phyloP scores from a whole-genome alignment of 2,329 filamentous ascomycete species.

The Paradendryphiella salina region DNA sequence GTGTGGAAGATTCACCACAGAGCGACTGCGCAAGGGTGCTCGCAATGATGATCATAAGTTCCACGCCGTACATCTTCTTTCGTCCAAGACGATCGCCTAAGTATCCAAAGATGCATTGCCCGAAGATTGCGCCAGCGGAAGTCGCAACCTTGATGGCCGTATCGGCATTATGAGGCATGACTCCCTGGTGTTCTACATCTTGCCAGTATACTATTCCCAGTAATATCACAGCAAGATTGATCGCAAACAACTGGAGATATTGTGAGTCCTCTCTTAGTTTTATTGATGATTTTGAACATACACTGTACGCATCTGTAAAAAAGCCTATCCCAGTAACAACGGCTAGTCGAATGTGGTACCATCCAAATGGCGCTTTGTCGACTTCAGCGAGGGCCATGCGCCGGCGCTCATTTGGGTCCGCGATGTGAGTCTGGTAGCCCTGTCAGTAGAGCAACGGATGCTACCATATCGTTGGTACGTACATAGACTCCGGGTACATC shows the following conservation, averaged over 20 bases:
- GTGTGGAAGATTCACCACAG: conserved; percentile 39
- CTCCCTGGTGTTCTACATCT: conserved; percentile 46
- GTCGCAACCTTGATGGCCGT: conserved; percentile 86
- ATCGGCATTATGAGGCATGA: conserved; percentile 68
- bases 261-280: conserved; percentile 6
- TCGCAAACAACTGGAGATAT: conserved; percentile 58
- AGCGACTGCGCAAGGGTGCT: conserved; percentile 47
- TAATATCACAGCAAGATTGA: conserved; percentile 61
- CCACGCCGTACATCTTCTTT: conserved; percentile 77
- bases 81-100: conserved; percentile 77
- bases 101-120: conserved; percentile 70
- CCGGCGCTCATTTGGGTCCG: conserved; percentile 43
- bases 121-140: conserved; percentile 79
- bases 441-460: conserved; percentile 16
- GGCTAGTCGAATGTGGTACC: conserved; percentile 77
- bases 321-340: conserved; percentile 82
- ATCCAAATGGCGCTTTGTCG: conserved; percentile 44
- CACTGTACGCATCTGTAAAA: conserved; percentile 78
- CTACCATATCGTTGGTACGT: neutral
- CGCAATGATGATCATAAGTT: conserved; percentile 48
- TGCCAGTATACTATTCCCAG: conserved; percentile 78
- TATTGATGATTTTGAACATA: conserved; percentile 8
- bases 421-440: conserved; percentile 32
- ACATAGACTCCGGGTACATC: conserved; percentile 38
- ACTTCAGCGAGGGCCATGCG: conserved; percentile 44